Percentiles rank a stretch among this genome's conserved stretches.
phyloP scores from a whole-genome alignment of 805 yeast species.

The Wickerhamiella sorbophila region DNA sequence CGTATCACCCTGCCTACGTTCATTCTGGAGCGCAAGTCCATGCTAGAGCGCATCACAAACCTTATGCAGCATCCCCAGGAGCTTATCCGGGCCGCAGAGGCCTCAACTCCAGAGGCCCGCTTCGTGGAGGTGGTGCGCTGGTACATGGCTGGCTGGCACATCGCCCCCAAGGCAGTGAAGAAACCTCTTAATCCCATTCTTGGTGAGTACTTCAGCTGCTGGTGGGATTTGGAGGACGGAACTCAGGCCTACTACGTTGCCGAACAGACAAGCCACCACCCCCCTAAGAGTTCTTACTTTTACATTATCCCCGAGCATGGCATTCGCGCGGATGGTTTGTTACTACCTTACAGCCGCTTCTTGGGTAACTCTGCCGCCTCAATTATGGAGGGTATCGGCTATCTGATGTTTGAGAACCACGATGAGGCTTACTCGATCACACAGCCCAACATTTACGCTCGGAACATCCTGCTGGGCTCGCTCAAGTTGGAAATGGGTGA shows the following conservation, averaged over 20 bases:
- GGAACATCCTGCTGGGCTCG: slow-evolving; percentile 85
- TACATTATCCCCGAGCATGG: slow-evolving; percentile 68
- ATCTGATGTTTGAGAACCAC: slow-evolving; percentile 50
- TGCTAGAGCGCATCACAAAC: slow-evolving; percentile 91
- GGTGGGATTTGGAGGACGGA: slow-evolving; percentile 74
- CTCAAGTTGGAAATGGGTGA: slow-evolving; percentile 88
- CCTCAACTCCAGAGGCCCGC: slow-evolving; percentile 46
- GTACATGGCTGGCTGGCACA: slow-evolving; percentile 96
- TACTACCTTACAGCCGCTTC: slow-evolving; percentile 76
- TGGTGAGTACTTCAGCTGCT: slow-evolving; percentile 82
- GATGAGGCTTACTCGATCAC: slow-evolving; percentile 54
- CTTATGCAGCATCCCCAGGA: slow-evolving; percentile 63
- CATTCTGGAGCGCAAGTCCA: slow-evolving; percentile 83
- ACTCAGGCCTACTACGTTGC: slow-evolving; percentile 67
- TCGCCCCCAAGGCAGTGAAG: slow-evolving; percentile 96
- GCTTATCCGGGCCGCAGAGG: slow-evolving; percentile 50
- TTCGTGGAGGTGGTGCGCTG: slow-evolving; percentile 66
- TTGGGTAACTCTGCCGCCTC: slow-evolving; percentile 95
- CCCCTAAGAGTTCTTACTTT: slow-evolving; percentile 93
- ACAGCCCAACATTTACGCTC: slow-evolving; percentile 93
- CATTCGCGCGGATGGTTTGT: slow-evolving; percentile 78
- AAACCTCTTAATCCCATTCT: slow-evolving; percentile 91
- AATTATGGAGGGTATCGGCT: slow-evolving; percentile 84
- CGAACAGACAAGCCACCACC: slow-evolving; percentile 96
- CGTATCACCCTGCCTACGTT: slow-evolving; percentile 91